Base-by-base conservation (phyloP, 305 asterid species). In the Plantago lanceolata region DNA sequence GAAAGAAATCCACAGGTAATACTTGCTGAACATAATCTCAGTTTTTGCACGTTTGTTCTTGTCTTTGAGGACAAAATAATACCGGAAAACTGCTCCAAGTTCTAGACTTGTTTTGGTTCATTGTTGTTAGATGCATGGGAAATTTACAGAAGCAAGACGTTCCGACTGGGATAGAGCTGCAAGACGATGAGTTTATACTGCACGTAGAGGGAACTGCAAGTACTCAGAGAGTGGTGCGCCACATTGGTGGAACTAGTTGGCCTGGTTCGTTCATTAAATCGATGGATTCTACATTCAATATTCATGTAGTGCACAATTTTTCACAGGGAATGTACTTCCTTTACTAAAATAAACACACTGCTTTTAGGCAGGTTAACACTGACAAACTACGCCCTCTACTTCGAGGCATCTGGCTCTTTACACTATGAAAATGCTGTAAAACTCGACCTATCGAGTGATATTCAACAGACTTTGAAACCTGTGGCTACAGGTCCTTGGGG, bases 401-500 rank as follows among this genome's bases (percentile, higher is more conserved):
- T 89, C 9, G 98, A 92, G 91, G 90, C 98, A 9, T 85, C 88
- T 3, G 86, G 89, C 12, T 73, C 81, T 11, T 56, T 92, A 18
- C 77, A 91, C 15, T 89, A 87, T 16, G 96, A 89, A 66, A 73
- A 82, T 19, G 96, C 98, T 3, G 28, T 89, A 16, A 92, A 83
- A 64, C 77, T 92, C 1, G 92, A 89, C 75, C 96, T 92, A 48
- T 85, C 90, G 0, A 84, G 79, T 70, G 82, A 82, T 47, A 17
- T 21, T 8, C 78, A 78, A 55, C 91, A 85, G 51, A 78, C 51
- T 31, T 81, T 87, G 44, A 85, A 84, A 67, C 80, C 95, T 43
- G 70, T 71, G 1, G 91, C 96, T 5, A 92, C 97, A 0, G 98
- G 98, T 45, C 98, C 96, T 6, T 89, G 95, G 95, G 98, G 98